Evolutionary conservation across 345 rosid species (phyloP).

Genomic region (Murraya koenigii): DNA sequence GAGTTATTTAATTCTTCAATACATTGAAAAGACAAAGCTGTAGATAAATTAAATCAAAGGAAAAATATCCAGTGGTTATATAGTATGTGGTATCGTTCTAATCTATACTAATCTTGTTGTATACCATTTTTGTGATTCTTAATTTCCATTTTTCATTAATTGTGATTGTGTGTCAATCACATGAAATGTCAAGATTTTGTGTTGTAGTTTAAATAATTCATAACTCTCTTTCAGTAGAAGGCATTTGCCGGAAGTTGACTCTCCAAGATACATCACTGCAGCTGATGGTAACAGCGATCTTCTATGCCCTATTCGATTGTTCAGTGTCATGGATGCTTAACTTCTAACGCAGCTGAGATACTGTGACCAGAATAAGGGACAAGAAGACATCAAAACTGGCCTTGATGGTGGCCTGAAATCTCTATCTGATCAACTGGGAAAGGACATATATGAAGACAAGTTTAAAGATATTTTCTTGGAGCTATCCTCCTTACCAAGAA

Average conservation of each 20-base stretch:
- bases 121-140: background rate
- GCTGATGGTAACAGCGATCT: constrained; percentile 51
- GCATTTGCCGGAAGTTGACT: constrained; percentile 62
- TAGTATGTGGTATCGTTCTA: background rate
- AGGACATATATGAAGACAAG: constrained; percentile 46
- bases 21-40: constrained; percentile 2
- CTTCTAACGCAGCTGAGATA: constrained; percentile 22
- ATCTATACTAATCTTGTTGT: background rate
- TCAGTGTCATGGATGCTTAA: constrained; percentile 5
- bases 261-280: constrained; percentile 59
- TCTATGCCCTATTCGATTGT: constrained; percentile 10
- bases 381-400: constrained; percentile 56
- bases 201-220: background rate
- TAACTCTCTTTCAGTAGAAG: constrained; percentile 57
- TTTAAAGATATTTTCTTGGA: constrained; percentile 41
- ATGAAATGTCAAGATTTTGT: background rate
- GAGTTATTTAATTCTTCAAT: constrained; percentile 28
- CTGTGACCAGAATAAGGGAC: constrained; percentile 61
- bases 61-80: constrained; percentile 6
- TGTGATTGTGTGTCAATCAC: background rate
- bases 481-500: constrained; percentile 56
- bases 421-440: constrained; percentile 55
- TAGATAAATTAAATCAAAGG: background rate
- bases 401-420: constrained; percentile 59
- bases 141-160: background rate